A percentile compares a stretch with the other conserved stretches of the same genome.
These are phyloP conservation scores for Psilocybe cubensis DNA, from an alignment of 768 basidiomycete species.

Conservation along the genomic window DNA sequence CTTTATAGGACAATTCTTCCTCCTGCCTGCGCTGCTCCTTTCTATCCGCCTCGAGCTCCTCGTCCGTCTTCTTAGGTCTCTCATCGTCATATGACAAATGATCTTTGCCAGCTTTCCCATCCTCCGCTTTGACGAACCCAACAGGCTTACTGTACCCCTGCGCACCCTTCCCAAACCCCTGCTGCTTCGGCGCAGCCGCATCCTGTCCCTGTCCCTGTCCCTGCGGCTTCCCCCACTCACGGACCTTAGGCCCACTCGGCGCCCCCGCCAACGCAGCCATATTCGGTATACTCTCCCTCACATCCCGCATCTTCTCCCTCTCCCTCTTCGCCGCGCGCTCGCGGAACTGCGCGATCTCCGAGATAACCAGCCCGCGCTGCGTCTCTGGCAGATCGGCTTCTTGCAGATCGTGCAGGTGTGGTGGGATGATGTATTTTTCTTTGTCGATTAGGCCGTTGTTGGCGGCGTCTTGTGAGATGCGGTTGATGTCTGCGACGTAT, in stretches of 20 bases:
- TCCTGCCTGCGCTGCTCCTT: slow-evolving; percentile 76
- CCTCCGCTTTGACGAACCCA: slow-evolving; percentile 79
- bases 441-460: slow-evolving; percentile 77
- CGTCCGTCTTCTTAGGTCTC: slow-evolving; percentile 72
- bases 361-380: slow-evolving; percentile 88
- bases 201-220: slow-evolving; percentile 30
- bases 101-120: slow-evolving; percentile 35
- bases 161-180: slow-evolving; percentile 65
- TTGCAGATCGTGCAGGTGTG: slow-evolving; percentile 95
- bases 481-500: slow-evolving; percentile 73
- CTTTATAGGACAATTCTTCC: slow-evolving; percentile 83
- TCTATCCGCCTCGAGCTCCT: slow-evolving; percentile 84
- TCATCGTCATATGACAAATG: slow-evolving; percentile 33
- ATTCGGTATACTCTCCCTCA: slow-evolving; percentile 58
- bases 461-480: slow-evolving; percentile 73
- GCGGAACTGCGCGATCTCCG: slow-evolving; percentile 95
- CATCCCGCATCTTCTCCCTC: slow-evolving; percentile 85
- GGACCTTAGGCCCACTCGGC: slow-evolving; percentile 75
- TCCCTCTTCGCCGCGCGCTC: slow-evolving; percentile 92
- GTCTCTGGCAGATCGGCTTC: slow-evolving; percentile 98
- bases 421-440: slow-evolving; percentile 89
- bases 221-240: slow-evolving; percentile 81
- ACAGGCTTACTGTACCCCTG: slow-evolving; percentile 83
- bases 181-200: slow-evolving; percentile 41
- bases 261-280: slow-evolving; percentile 42